These are phyloP conservation scores for Candida anglica DNA, from an alignment of 805 yeast genomes.

Conservation along the genomic window DNA sequence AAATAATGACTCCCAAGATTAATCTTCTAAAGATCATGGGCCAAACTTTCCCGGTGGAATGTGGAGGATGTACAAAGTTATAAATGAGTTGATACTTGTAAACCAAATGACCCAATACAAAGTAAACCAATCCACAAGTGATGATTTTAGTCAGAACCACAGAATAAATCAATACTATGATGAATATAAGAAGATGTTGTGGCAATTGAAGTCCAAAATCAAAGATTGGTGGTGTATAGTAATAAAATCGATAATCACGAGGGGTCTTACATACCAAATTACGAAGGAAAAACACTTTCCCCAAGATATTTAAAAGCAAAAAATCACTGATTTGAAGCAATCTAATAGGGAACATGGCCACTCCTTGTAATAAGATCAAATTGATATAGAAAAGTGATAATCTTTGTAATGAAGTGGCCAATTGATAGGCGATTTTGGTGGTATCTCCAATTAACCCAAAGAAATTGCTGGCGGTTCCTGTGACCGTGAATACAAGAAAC, in stretches of 20 bases:
- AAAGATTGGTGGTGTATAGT: slow-evolving; percentile 55
- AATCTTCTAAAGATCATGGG: slow-evolving; percentile 57
- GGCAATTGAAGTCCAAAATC: slow-evolving; percentile 61
- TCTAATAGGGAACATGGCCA: slow-evolving; percentile 59
- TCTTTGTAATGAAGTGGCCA: slow-evolving; percentile 50
- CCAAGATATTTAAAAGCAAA: slow-evolving; percentile 37
- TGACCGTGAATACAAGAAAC: slow-evolving; percentile 57
- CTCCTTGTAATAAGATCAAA: slow-evolving; percentile 66
- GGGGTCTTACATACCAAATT: slow-evolving; percentile 44
- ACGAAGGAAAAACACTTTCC: slow-evolving; percentile 35
- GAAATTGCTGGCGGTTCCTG: slow-evolving; percentile 60
- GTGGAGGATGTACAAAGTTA: slow-evolving; percentile 60
- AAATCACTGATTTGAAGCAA: slow-evolving; percentile 55
- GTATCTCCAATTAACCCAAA: slow-evolving; percentile 56
- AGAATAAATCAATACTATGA: slow-evolving; percentile 55
- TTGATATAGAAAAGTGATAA: slow-evolving; percentile 54
- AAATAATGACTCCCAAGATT: slow-evolving; percentile 50
- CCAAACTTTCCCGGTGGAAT: slow-evolving; percentile 67
- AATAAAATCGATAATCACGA: slow-evolving; percentile 45
- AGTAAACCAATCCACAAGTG: slow-evolving; percentile 55
- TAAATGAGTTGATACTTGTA: slow-evolving; percentile 61
- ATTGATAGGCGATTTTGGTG: slow-evolving; percentile 52
- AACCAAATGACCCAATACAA: slow-evolving; percentile 52
- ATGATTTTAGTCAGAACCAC: slow-evolving; percentile 60
- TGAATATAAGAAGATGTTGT: slow-evolving; percentile 56